These are phyloP conservation scores for Penicillium thymicola DNA, from an alignment of 2,329 filamentous ascomycete species.

Conservation along the genomic window DNA sequence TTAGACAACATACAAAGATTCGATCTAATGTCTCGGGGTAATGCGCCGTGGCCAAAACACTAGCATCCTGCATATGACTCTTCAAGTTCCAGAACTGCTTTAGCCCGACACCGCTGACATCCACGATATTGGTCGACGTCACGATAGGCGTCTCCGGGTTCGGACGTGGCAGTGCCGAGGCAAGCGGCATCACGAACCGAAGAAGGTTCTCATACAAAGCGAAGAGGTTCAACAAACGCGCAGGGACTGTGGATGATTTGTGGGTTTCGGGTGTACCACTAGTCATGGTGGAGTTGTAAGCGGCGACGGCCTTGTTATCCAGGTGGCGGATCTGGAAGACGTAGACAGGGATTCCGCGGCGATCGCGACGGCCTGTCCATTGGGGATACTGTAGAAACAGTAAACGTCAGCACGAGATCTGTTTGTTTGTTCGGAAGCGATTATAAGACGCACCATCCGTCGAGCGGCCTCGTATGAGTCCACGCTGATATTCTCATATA, in stretches of 20 bases:
- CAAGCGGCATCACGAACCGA: slow-evolving; percentile 80
- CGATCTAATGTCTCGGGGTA: slow-evolving; percentile 92
- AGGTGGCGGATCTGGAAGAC: slow-evolving; percentile 83
- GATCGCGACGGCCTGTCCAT: slow-evolving; percentile 89
- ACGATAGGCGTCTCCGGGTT: slow-evolving; percentile 81
- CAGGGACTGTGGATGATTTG: slow-evolving; percentile 54
- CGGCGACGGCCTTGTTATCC: slow-evolving; percentile 74
- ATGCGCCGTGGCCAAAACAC: slow-evolving; percentile 81
- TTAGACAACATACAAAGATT: slow-evolving; percentile 56
- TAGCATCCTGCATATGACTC: slow-evolving; percentile 89
- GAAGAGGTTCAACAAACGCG: slow-evolving; percentile 80
- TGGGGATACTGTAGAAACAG: slow-evolving; percentile 70
- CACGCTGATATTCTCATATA: slow-evolving; percentile 84
- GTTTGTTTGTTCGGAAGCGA: background rate
- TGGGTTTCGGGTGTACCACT: slow-evolving; percentile 55
- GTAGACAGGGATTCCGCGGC: slow-evolving; percentile 86
- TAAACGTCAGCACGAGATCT: background rate
- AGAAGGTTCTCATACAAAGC: slow-evolving; percentile 92
- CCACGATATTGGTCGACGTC: slow-evolving; percentile 90
- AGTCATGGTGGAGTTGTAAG: slow-evolving; percentile 61
- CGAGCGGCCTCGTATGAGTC: slow-evolving; percentile 75
- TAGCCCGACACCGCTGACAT: slow-evolving; percentile 81
- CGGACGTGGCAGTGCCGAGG: slow-evolving; percentile 72
- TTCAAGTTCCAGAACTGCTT: slow-evolving; percentile 97
- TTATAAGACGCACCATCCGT: slow-evolving; percentile 58